phyloP scores from a whole-genome alignment of 108 stramenopile species.

The Aureococcus anophagefferens region DNA sequence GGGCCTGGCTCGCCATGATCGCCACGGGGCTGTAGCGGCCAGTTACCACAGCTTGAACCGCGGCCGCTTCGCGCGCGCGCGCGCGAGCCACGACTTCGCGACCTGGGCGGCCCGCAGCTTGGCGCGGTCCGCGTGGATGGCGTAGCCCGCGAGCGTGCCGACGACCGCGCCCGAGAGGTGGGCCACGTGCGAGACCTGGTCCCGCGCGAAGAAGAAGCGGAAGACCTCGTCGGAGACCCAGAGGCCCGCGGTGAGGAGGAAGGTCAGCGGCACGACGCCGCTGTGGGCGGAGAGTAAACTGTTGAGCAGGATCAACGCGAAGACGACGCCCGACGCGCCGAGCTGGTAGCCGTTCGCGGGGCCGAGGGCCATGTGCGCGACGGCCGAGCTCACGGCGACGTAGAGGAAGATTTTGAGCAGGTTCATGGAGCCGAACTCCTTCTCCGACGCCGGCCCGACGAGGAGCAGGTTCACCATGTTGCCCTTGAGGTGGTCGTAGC shows the following conservation, averaged over 20 bases:
- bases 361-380: conserved; percentile 26
- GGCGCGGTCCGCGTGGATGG: too few relatives aligned
- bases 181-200: conserved; percentile 25
- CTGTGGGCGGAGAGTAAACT: conserved; percentile 14
- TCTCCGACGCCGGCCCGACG: too few relatives aligned
- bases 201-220: conserved; percentile 16
- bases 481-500: too few relatives aligned
- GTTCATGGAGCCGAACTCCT: neutral
- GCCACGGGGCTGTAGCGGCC: too few relatives aligned
- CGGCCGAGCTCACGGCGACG: neutral
- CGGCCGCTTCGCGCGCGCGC: too few relatives aligned
- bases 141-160: conserved; percentile 26
- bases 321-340: conserved; percentile 27
- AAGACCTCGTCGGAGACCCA: conserved; percentile 29
- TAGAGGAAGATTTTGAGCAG: neutral
- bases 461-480: too few relatives aligned
- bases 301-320: conserved; percentile 31
- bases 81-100: too few relatives aligned
- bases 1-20: too few relatives aligned
- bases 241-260: conserved; percentile 21
- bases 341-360: conserved; percentile 18
- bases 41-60: too few relatives aligned
- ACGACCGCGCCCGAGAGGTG: conserved; percentile 29
- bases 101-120: too few relatives aligned
- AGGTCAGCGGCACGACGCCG: conserved; percentile 23